These are phyloP conservation scores for Yarrowia sp. DNA, from an alignment of 805 yeast species.

Conservation along the genomic window DNA sequence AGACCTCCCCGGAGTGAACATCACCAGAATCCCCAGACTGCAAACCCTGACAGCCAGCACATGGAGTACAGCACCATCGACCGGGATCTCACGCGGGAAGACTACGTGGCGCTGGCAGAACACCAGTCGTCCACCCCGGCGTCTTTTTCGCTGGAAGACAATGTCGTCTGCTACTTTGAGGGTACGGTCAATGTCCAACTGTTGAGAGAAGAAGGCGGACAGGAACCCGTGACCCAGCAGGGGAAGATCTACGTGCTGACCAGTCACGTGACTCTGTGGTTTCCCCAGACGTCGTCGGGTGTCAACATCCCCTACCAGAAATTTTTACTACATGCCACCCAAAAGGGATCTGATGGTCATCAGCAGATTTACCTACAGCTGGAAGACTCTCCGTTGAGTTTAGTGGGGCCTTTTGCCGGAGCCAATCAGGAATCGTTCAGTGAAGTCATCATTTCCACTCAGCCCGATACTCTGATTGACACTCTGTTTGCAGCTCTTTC, in stretches of 20 bases:
- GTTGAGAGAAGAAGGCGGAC: slow-evolving; percentile 13
- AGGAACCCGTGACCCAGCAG: background rate
- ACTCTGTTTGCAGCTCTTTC: slow-evolving; percentile 43
- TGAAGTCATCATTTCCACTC: slow-evolving; percentile 41
- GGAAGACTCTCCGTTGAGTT: slow-evolving; percentile 20
- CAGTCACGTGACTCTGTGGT: slow-evolving; percentile 46
- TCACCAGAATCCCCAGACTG: slow-evolving; percentile 5
- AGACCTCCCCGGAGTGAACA: slow-evolving; percentile 19
- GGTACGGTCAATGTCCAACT: slow-evolving; percentile 38
- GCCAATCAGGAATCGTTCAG: slow-evolving; percentile 7
- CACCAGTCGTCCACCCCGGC: slow-evolving; percentile 50
- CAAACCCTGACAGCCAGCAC: slow-evolving; percentile 1
- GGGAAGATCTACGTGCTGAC: slow-evolving; percentile 45
- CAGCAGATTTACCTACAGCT: slow-evolving; percentile 30
- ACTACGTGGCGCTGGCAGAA: slow-evolving; percentile 46
- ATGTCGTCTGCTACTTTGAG: slow-evolving; percentile 46
- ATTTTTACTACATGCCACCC: slow-evolving; percentile 46
- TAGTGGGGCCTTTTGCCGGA: background rate
- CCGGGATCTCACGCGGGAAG: slow-evolving; percentile 41
- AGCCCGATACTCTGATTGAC: slow-evolving; percentile 41
- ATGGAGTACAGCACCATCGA: slow-evolving; percentile 34
- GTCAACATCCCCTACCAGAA: slow-evolving; percentile 43
- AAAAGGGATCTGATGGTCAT: slow-evolving; percentile 27
- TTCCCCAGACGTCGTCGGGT: slow-evolving; percentile 41
- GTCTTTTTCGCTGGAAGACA: slow-evolving; percentile 48